A percentile compares a stretch with the other conserved stretches of the same genome.
phyloP scores from a whole-genome alignment of 2,329 filamentous ascomycete genomes.

The Acarospora socialis region DNA sequence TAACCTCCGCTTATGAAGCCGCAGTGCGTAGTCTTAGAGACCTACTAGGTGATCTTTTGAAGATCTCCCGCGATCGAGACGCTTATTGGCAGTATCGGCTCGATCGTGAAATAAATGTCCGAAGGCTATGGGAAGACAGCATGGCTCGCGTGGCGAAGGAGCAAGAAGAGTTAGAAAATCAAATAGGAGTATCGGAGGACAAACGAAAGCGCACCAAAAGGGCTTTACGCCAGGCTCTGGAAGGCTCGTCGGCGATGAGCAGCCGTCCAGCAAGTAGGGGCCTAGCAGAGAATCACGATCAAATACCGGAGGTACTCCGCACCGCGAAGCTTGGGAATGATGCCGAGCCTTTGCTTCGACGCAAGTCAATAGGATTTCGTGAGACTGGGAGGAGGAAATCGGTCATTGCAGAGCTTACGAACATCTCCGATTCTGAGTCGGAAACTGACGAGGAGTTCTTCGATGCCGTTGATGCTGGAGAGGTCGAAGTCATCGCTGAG shows the following conservation, averaged over 20 bases:
- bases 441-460: slow-evolving; percentile 91
- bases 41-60: slow-evolving; percentile 71
- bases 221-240: slow-evolving; percentile 73
- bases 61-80: slow-evolving; percentile 87
- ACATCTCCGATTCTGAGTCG: slow-evolving; percentile 59
- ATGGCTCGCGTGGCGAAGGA: slow-evolving; percentile 95
- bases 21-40: slow-evolving; percentile 78
- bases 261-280: slow-evolving; percentile 7
- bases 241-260: slow-evolving; percentile 32
- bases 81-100: slow-evolving; percentile 94
- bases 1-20: slow-evolving; percentile 71
- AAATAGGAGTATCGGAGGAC: slow-evolving; percentile 75
- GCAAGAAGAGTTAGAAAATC: slow-evolving; percentile 79
- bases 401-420: slow-evolving; percentile 53
- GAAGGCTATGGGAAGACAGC: slow-evolving; percentile 96
- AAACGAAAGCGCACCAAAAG: slow-evolving; percentile 83
- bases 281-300: slow-evolving; percentile 16
- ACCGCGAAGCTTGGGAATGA: slow-evolving; percentile 26
- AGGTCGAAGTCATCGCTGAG: slow-evolving; percentile 63
- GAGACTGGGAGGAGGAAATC: slow-evolving; percentile 41
- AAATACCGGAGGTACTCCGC: slow-evolving; percentile 24
- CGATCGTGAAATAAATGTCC: slow-evolving; percentile 79
- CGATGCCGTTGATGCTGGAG: slow-evolving; percentile 86
- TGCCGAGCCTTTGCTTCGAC: slow-evolving; percentile 16
- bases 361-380: slow-evolving; percentile 26